phyloP scores from a whole-genome alignment of 225 moss, liverwort and hornwort genomes.

The Lunularia cruciata region DNA sequence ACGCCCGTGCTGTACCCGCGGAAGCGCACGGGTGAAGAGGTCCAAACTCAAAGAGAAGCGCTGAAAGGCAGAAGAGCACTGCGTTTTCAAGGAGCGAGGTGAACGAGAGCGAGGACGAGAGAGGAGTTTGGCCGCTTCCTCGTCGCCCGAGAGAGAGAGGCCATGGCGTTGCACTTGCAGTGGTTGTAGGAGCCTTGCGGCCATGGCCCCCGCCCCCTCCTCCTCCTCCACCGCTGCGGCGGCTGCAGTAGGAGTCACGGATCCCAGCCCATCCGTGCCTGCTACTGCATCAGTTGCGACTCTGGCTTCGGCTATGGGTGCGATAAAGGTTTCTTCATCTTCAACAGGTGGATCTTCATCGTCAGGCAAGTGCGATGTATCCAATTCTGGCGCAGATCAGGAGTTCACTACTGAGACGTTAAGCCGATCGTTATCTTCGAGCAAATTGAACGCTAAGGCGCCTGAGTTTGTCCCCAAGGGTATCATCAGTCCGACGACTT shows the following conservation, averaged over 20 bases:
- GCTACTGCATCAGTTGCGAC: conserved; percentile 49
- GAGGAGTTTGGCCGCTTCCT: conserved; percentile 30
- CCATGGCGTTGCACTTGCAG: conserved; percentile 35
- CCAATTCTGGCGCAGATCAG: conserved; percentile 30
- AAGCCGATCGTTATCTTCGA: conserved; percentile 81
- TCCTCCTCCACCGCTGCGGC: conserved; percentile 30
- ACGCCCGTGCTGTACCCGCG: conserved; percentile 22
- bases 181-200: conserved; percentile 28
- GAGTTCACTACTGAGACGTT: conserved; percentile 48
- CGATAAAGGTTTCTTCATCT: conserved; percentile 28
- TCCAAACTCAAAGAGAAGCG: conserved; percentile 15
- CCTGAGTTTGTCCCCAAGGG: conserved; percentile 88
- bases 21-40: conserved; percentile 21
- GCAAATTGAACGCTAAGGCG: conserved; percentile 78
- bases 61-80: conserved; percentile 8
- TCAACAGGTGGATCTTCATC: conserved; percentile 23
- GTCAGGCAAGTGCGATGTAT: conserved; percentile 28
- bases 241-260: conserved; percentile 42
- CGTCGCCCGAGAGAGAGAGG: conserved; percentile 26
- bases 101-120: conserved; percentile 15
- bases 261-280: conserved; percentile 43
- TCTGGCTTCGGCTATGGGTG: conserved; percentile 47
- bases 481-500: conserved; percentile 49
- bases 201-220: conserved; percentile 39
- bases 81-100: conserved; percentile 10